phyloP scores from a whole-genome alignment of 2,329 filamentous ascomycete genomes.

The Fusarium sp. region DNA sequence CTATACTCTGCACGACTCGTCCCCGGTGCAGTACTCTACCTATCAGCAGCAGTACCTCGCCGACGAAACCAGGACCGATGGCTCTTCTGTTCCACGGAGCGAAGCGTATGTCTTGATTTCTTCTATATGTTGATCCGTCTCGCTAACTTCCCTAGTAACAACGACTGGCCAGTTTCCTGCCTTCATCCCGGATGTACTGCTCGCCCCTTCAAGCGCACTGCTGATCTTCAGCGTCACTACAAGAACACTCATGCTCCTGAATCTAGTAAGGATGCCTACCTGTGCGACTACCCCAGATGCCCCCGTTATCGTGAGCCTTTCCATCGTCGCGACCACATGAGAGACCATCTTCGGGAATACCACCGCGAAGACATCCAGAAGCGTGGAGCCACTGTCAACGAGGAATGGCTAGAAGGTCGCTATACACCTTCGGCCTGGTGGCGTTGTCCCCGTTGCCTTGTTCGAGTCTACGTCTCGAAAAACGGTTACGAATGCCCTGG shows the following conservation, averaged over 20 bases:
- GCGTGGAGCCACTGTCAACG: conserved; percentile 55
- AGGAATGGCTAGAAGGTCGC: conserved; percentile 57
- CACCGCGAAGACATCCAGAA: conserved; percentile 68
- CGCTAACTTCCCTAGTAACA: conserved; percentile 35
- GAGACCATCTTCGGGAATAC: conserved; percentile 68
- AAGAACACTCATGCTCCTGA: conserved; percentile 62
- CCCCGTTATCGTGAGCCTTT: conserved; percentile 61
- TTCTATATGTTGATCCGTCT: background rate
- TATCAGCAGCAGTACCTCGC: conserved; percentile 33
- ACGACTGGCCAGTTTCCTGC: conserved; percentile 57
- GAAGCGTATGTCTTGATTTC: conserved; percentile 33
- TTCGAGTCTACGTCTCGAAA: conserved; percentile 57
- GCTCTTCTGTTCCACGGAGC: conserved; percentile 16
- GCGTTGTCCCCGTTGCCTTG: conserved; percentile 67
- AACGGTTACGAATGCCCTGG: conserved; percentile 60
- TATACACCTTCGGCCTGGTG: conserved; percentile 62
- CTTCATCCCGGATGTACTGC: conserved; percentile 58
- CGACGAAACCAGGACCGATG: conserved; percentile 5
- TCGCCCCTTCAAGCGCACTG: conserved; percentile 64
- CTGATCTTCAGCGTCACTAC: conserved; percentile 68
- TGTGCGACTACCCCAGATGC: conserved; percentile 67
- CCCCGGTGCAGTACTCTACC: conserved; percentile 21
- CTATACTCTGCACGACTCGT: conserved; percentile 35
- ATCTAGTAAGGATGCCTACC: conserved; percentile 58
- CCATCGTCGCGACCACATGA: conserved; percentile 67